Base-by-base conservation (phyloP, 2,329 filamentous ascomycete genomes). In the Colletotrichum liriopes region DNA sequence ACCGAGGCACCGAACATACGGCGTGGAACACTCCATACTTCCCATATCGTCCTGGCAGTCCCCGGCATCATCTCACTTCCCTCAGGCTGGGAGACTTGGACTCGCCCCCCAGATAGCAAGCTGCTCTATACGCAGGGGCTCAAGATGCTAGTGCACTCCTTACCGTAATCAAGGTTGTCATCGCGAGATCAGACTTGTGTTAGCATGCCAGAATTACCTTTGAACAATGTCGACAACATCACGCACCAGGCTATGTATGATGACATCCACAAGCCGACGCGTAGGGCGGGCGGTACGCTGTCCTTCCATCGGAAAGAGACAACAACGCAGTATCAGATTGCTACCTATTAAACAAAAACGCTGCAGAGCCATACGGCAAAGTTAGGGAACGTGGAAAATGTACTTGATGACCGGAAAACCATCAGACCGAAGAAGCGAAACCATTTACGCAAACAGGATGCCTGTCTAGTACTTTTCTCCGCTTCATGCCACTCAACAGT, bases 311-410 rank as follows among this genome's bases (percentile, higher is more conserved):
- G 45, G 70, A 72, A 72, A 70, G 70, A 72, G 70, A 72, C 70
- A 72, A 67, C 72, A 70, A 73, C 64, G 63, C 60, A 73, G 37
- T 70, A 65, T 73, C 65, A 67, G 55, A 74, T 74, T 74, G 72
- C 72, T 74, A 74, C 60, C 69, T 70, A 73, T 58, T 63, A 51
- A 64, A 72, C 52, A 65, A 59, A 56, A 72, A 62, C 65, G 72
- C 69, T 73, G 70, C 35, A 69, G 20, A 54, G 56, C 51, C 65
- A 29, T 49, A 26, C n/a, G 65, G 69, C 43, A 65, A 54, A 63
- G 69, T 69, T 65, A 74, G 72, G 56, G 65, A 74, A 70, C 65
- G 72, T 70, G 35, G 18, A 47, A 47, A 65, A 26, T 51, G 23
- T 70, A 65, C 41, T 63, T 65, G 70, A 69, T 65, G 61, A 74